phyloP scores from a whole-genome alignment of 768 basidiomycete species.

The Hebeloma cylindrosporum region DNA sequence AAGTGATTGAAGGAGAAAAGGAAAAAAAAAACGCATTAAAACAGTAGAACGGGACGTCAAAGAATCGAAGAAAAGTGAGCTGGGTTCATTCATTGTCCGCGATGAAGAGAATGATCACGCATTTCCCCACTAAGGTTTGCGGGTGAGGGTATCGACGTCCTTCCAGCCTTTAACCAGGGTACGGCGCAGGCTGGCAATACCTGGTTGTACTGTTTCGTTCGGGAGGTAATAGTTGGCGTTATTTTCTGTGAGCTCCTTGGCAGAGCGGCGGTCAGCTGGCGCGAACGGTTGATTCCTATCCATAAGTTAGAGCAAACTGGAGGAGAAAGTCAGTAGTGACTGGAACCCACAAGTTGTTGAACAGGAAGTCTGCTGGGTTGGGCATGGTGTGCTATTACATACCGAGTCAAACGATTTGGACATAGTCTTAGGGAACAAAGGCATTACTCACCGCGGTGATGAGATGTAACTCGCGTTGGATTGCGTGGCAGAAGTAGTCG shows the following conservation, averaged over 20 bases:
- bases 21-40: not conserved
- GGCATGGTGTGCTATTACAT: conserved; percentile 50
- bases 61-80: too few relatives aligned
- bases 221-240: conserved; percentile 31
- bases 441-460: conserved; percentile 59
- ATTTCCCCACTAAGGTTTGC: conserved; percentile 15
- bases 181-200: conserved; percentile 37
- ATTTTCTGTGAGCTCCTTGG: conserved; percentile 45
- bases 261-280: conserved; percentile 59
- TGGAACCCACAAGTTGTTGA: conserved; percentile 45
- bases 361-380: conserved; percentile 52
- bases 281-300: conserved; percentile 68
- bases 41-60: not conserved
- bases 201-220: conserved; percentile 28
- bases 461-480: conserved; percentile 69
- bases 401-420: not conserved
- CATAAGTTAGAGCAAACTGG: not conserved
- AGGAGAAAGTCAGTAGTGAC: not conserved
- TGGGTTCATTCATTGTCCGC: too few relatives aligned
- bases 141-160: conserved; percentile 38
- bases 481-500: conserved; percentile 64
- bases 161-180: conserved; percentile 44
- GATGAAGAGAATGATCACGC: too few relatives aligned
- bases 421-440: too few relatives aligned
- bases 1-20: too few relatives aligned